Evolutionary conservation across 768 basidiomycete genomes (phyloP), one percentile per base, ranked within the genome.

Genomic region (Austroboletus festivus): DNA sequence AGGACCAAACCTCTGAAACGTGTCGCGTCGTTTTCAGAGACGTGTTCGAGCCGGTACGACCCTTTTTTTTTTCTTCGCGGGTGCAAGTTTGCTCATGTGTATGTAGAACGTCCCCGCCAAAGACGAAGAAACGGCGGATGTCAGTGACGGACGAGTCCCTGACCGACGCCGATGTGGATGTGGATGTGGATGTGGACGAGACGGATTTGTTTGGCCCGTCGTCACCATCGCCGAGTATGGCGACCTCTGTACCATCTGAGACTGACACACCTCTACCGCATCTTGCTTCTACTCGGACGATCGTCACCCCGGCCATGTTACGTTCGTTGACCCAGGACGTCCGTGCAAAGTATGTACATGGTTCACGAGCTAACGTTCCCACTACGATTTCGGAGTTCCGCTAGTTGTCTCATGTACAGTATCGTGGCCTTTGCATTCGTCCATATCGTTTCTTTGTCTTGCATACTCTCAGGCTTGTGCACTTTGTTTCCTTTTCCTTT

Each of bases 271-370:
- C n/a, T n/a, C n/a, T n/a, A n/a, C n/a, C n/a, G n/a, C n/a, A n/a
- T n/a, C n/a, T n/a, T n/a, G n/a, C n/a, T n/a, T n/a, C n/a, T n/a
- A n/a, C n/a, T n/a, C n/a, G n/a, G n/a, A n/a, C 74, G 16, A 51
- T 69, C 18, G 75, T 85, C 30, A 86, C 83, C 3, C 68, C 81
- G 21, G 79, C 80, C 15, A 86, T 86, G 85, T 61, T 87, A 42
- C 79, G 82, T 30, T 61, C 63, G 5, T 23, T 67, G 43, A 62
- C 65, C 38, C 63, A 52, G 30, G 59, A 69, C 35, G 53, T 67
- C 37, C 63, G 67, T 26, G 44, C 59, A 46, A 67, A 61, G 56
- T 67, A 68, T 59, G 59, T n/a, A n/a, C n/a, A n/a, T n/a, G n/a
- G n/a, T n/a, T n/a, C n/a, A n/a, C n/a, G n/a, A n/a, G n/a, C n/a